phyloP scores from a whole-genome alignment of 805 yeast species.

The Zygotorulaspora sp. region DNA sequence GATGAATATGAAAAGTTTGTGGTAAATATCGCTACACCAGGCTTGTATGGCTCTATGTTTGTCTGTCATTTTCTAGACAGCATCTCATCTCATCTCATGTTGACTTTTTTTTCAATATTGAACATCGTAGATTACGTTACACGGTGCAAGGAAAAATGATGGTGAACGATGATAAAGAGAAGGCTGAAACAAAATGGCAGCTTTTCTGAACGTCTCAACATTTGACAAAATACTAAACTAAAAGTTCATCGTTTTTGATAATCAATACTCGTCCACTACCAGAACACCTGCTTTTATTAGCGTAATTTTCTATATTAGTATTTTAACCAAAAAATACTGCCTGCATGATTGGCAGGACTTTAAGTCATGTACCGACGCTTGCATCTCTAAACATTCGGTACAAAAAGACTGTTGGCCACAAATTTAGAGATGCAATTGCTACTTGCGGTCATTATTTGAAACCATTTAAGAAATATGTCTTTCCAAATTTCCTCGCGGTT shows the following conservation, averaged over 20 bases:
- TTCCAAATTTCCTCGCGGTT: conserved; percentile 49
- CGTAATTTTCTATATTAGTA: not conserved
- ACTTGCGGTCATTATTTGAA: conserved; percentile 29
- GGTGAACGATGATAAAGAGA: too few relatives aligned
- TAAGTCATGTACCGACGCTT: conserved; percentile 28
- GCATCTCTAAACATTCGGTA: conserved; percentile 23
- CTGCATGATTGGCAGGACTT: conserved; percentile 19
- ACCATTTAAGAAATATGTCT: conserved; percentile 37
- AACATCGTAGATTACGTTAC: not conserved
- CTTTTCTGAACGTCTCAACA: not conserved
- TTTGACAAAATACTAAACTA: too few relatives aligned
- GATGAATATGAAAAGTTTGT: too few relatives aligned
- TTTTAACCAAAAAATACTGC: conserved; percentile 3
- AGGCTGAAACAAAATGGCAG: too few relatives aligned
- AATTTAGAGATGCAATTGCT: conserved; percentile 38
- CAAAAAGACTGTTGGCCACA: conserved; percentile 39
- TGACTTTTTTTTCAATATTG: conserved; percentile 2
- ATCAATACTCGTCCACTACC: too few relatives aligned
- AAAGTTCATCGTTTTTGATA: too few relatives aligned
- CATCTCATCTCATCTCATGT: conserved; percentile 17
- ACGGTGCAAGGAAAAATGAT: not conserved
- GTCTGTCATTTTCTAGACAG: not conserved
- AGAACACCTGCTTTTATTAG: too few relatives aligned
- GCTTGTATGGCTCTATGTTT: too few relatives aligned
- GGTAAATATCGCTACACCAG: not conserved